Percentiles rank a stretch among this genome's conserved stretches.
phyloP scores from a whole-genome alignment of 805 yeast species.

The Jamesozyma spencerorum region DNA sequence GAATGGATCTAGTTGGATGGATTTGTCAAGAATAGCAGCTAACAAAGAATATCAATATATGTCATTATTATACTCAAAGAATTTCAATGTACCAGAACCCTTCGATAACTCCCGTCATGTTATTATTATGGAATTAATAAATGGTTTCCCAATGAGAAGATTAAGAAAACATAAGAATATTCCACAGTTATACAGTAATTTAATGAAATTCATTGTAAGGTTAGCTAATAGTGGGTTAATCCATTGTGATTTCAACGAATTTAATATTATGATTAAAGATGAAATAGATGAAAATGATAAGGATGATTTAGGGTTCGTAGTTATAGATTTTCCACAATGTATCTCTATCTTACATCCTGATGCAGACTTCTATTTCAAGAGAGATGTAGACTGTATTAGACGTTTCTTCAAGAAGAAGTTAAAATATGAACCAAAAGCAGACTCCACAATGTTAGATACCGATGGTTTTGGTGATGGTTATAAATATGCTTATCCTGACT shows the following conservation, averaged over 20 bases:
- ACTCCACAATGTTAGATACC: conserved; percentile 61
- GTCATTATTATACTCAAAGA: conserved; percentile 62
- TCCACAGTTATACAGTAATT: conserved; percentile 64
- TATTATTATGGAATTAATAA: conserved; percentile 83
- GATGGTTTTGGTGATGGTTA: conserved; percentile 79
- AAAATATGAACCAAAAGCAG: conserved; percentile 60
- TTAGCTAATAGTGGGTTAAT: conserved; percentile 83
- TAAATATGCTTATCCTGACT: conserved; percentile 67
- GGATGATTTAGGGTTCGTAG: conserved; percentile 64
- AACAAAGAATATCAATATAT: conserved; percentile 85
- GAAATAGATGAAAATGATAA: conserved; percentile 38
- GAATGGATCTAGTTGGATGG: conserved; percentile 86
- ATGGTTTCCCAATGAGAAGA: conserved; percentile 85
- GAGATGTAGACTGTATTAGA: conserved; percentile 89
- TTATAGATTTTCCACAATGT: conserved; percentile 98
- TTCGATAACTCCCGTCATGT: conserved; percentile 85
- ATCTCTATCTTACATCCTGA: conserved; percentile 85
- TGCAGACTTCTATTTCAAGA: conserved; percentile 76
- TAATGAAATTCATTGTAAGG: conserved; percentile 79
- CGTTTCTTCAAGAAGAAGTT: conserved; percentile 73
- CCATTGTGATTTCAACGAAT: conserved; percentile 97
- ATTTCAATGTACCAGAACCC: conserved; percentile 82
- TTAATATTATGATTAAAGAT: conserved; percentile 76
- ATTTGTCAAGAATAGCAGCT: conserved; percentile 80
- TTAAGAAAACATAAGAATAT: conserved; percentile 59